phyloP scores from a whole-genome alignment of 1,139 yeast species.

The Suhomyces chickasaworum region DNA sequence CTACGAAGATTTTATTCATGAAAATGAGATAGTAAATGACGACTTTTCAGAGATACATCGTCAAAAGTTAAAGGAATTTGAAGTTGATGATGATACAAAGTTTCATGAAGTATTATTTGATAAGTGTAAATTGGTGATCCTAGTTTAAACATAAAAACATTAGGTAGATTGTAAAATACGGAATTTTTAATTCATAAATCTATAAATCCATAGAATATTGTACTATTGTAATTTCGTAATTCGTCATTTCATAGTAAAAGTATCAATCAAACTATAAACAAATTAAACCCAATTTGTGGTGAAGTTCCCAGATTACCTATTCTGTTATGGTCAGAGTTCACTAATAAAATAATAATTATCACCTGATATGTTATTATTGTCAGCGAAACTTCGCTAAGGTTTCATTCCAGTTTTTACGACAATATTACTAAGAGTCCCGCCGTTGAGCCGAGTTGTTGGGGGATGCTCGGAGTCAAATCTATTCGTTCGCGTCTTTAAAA shows the following conservation, averaged over 20 bases:
- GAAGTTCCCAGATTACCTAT: too few species aligned
- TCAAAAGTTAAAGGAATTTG: slow-evolving; percentile 33
- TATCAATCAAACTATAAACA: too few species aligned
- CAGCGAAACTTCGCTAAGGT: too few species aligned
- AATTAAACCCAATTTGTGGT: neutral
- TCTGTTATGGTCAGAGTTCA: too few species aligned
- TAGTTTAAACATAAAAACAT: slow-evolving; percentile 18
- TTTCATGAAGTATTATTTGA: slow-evolving; percentile 48
- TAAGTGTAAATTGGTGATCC: slow-evolving; percentile 48
- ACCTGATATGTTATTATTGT: too few species aligned
- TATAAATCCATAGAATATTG: neutral
- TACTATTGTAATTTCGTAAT: neutral
- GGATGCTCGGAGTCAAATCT: too few species aligned
- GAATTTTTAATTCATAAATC: neutral
- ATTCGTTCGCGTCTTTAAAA: neutral
- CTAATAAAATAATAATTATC: too few species aligned
- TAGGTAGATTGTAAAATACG: slow-evolving; percentile 3
- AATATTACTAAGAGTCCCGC: neutral
- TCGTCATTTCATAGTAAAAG: too few species aligned
- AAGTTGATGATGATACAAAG: slow-evolving; percentile 43
- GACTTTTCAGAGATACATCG: slow-evolving; percentile 27
- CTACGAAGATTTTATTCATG: slow-evolving; percentile 41
- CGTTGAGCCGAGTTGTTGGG: too few species aligned
- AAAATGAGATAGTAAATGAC: slow-evolving; percentile 32
- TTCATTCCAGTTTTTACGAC: neutral